Conservation (phyloP, 169 alveolate genomes). For the Eimeria tenella region DNA sequence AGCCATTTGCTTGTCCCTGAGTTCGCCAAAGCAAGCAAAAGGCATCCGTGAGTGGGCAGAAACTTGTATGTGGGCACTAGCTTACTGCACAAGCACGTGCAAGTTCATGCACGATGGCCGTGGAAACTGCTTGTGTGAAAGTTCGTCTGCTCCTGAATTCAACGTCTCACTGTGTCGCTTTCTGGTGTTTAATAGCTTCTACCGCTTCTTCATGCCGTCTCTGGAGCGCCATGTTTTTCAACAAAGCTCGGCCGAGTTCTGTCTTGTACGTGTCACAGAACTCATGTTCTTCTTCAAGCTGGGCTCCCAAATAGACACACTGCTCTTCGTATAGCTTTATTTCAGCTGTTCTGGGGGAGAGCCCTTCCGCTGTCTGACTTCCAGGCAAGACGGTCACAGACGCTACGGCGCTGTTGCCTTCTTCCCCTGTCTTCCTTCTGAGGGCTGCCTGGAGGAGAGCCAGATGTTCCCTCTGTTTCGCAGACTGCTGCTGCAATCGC, state of each 20-base stretch:
- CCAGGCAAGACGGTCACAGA: not conserved
- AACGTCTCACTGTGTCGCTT: conserved; percentile 25
- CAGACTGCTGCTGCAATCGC: conserved; percentile 44
- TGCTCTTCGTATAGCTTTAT: conserved; percentile 51
- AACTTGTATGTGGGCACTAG: too few relatives aligned
- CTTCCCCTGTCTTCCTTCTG: conserved; percentile 14
- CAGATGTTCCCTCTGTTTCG: conserved; percentile 67
- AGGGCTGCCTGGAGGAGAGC: conserved; percentile 58
- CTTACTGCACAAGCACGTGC: too few relatives aligned
- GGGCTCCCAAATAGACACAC: conserved; percentile 48
- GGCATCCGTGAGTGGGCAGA: not conserved
- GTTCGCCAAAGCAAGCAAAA: not conserved
- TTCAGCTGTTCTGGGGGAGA: conserved; percentile 31
- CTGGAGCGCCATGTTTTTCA: conserved; percentile 28
- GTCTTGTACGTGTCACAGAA: conserved; percentile 30
- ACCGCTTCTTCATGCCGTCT: conserved; percentile 34
- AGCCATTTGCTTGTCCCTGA: conserved; percentile 65
- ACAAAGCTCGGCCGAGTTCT: conserved; percentile 2
- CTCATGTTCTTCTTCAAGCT: conserved; percentile 63
- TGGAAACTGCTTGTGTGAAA: too few relatives aligned
- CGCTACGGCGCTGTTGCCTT: not conserved
- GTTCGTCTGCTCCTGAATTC: not conserved
- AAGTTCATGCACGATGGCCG: too few relatives aligned
- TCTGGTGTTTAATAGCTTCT: conserved; percentile 14
- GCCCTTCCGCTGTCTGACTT: conserved; percentile 16